Evolutionary conservation across 129 eudicot genomes (phyloP), one percentile per base, ranked within the genome.

Genomic region (Scalesia atractyloides): DNA sequence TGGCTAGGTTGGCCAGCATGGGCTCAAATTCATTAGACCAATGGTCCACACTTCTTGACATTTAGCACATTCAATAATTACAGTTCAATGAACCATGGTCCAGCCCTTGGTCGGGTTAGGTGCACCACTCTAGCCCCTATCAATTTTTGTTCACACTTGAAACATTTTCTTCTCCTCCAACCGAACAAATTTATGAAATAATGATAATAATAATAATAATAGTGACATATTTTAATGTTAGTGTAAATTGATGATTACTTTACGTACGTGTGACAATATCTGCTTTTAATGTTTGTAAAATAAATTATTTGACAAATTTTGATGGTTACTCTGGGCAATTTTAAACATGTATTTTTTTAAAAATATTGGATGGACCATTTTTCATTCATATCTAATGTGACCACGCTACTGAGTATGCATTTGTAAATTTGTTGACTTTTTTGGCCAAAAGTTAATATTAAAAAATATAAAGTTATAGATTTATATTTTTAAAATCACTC

Each of bases 11-110:
- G 77, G 78, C 61, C 53, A 71, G 73, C 18, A 78, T 78, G 82
- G 82, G 82, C 73, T 78, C 72, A 67, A 16, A 67, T 76, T 76
- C 80, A 78, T 18, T 71, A 78, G 82, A 64, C n/a, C 20, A 3
- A 71, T 78, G 82, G 82, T 78, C 82, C 78, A 78, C 82, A 44
- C 20, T 44, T 70, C n/a, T 78, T 78, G 78, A 78, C 82, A 71
- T 53, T 64, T 78, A 64, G 77, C 77, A 9, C 7, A 16, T 9
- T 78, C 73, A 71, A 64, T 78, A 52, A 78, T 78, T 78, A 44
- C 68, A 63, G 49, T 71, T 71, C 68, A 78, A 72, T 64, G 82
- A 78, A 64, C 82, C 77, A 78, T 72, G 82, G 77, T 78, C 82
- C 82, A 64, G 34, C 54, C 78, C 49, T 51, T 78, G 72, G 72